Base-by-base conservation (phyloP, 805 yeast species). In the Ogataea allantospora region DNA sequence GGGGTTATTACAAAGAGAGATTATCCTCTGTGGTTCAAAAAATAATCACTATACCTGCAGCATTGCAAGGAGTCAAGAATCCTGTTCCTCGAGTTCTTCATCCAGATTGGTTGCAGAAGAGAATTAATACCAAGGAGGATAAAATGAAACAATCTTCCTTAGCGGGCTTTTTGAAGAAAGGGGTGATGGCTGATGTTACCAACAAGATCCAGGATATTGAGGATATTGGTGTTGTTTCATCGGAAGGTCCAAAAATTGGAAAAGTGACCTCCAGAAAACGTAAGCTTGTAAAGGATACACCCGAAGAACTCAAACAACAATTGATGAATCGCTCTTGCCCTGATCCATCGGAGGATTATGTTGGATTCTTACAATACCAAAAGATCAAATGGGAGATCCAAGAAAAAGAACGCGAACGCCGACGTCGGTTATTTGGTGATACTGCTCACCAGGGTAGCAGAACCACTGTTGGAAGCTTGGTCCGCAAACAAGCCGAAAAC, bases 41-140 rank as follows among this genome's bases (percentile, higher is more conserved):
- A 63, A 88, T 93, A 52, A 86, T 93, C 50, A 84, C 96, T 0
- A 91, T 93, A 49, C 99, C 99, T 2, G 99, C 99, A 4, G 98
- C 97, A 5, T 68, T 91, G 38, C 99, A 93, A 65, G 78, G 78
- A 35, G 77, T 91, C 12, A 63, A 69, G 10, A 95, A 93, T 54
- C 99, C 99, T 0, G 97, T 95, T 29, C 97, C 97, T 5, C 70
- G 97, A 50, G 91, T 95, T 6, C 76, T 77, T 4, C 97, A 91
- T 54, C 99, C 99, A 0, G 93, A 83, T 20, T 93, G 99, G 99
- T 68, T 93, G 39, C 74, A 71, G 42, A 80, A 73, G 49, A 75
- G 73, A 42, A 78, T 91, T 37, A 70, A 72, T 2, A 65, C 64
- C 5, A 75, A 69, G 38, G 77, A 78, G 38, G 91, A 86, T 55